Evolutionary conservation across 225 moss, liverwort and hornwort species (phyloP), one percentile per base, ranked within the genome.

Genomic region (Physcomitrellopsis africana): DNA sequence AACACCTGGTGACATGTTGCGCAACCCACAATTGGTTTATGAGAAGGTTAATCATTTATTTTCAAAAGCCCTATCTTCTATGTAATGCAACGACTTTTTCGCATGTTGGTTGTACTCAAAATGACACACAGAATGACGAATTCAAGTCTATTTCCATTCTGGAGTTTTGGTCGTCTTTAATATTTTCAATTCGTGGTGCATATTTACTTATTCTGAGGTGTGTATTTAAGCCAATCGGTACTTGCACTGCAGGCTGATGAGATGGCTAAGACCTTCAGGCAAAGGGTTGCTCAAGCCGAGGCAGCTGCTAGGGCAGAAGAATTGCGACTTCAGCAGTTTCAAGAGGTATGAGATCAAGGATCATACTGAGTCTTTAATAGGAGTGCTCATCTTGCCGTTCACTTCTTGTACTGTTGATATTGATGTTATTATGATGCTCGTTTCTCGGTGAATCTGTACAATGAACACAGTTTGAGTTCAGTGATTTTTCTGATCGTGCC

Each of bases 281-380:
- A 96, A 87, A 91, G 94, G 80, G 96, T 96, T 75, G 96, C 96
- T 18, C 94, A 94, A 85, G 96, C 96, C 60, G 96, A 96, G 85
- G 96, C 92, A 26, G 94, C 96, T 84, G 94, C 94, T 7, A 85
- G 96, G 75, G 96, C 96, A 11, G 96, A 96, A 84, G 96, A 96
- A 67, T 63, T 92, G 76, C 94, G 94, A 59, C 64, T 94, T 75
- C 92, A 91, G 81, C 89, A 37, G 7, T 37, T 37, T 37, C 32
- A 96, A 65, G 96, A 91, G 86, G 81, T 85, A 81, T 29, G 61
- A 49, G 15, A 60, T 66, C 1, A 45, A 0, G 52, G 18, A 55
- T 11, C 57, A 4, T 43, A 17, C 6, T 32, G 2, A 37, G 4
- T 52, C 17, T 44, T 13, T 65, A 42, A 22, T 70, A 46, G 14